Evolutionary conservation across 2,329 filamentous ascomycete genomes (phyloP).

Genomic region (Alternaria burnsii): DNA sequence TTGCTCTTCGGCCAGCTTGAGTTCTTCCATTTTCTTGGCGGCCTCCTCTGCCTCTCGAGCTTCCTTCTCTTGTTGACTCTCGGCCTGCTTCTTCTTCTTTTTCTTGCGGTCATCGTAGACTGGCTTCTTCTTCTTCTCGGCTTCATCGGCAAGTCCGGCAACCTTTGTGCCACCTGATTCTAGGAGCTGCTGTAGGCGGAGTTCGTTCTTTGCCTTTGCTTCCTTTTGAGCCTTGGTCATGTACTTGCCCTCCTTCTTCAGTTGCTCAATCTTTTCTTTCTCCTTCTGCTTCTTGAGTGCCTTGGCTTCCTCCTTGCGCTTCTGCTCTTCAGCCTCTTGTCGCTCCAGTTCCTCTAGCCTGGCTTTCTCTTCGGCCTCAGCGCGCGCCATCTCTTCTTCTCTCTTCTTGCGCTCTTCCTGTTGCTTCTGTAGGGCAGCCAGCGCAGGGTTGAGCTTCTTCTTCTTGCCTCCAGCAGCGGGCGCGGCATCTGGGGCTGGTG

Average conservation of each 20-base stretch:
- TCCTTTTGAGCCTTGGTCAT: slow-evolving; percentile 86
- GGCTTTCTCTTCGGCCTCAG: slow-evolving; percentile 70
- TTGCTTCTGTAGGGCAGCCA: slow-evolving; percentile 79
- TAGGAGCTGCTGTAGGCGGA: slow-evolving; percentile 85
- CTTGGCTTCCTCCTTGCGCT: slow-evolving; percentile 75
- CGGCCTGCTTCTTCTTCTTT: slow-evolving; percentile 75
- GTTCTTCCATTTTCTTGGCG: slow-evolving; percentile 64
- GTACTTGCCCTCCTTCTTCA: slow-evolving; percentile 88
- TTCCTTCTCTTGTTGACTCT: slow-evolving; percentile 59
- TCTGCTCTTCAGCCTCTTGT: slow-evolving; percentile 70
- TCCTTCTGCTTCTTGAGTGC: slow-evolving; percentile 84
- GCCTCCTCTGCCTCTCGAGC: slow-evolving; percentile 63
- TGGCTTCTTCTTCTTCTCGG: slow-evolving; percentile 80
- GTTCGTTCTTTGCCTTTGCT: slow-evolving; percentile 79
- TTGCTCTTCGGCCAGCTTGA: slow-evolving; percentile 64
- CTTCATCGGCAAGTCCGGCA: slow-evolving; percentile 62
- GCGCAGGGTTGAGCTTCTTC: slow-evolving; percentile 85
- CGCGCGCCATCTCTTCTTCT: slow-evolving; percentile 69
- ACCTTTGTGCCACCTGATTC: slow-evolving; percentile 75
- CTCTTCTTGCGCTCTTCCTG: slow-evolving; percentile 76
- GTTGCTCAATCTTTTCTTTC: slow-evolving; percentile 84
- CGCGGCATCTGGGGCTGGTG: slow-evolving; percentile 44
- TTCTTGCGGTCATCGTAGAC: slow-evolving; percentile 79
- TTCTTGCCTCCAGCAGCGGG: slow-evolving; percentile 70
- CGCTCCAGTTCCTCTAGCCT: slow-evolving; percentile 72